These are phyloP conservation scores for Pythium guiyangense DNA, from an alignment of 352 stramenopile species.

Conservation along the genomic window DNA sequence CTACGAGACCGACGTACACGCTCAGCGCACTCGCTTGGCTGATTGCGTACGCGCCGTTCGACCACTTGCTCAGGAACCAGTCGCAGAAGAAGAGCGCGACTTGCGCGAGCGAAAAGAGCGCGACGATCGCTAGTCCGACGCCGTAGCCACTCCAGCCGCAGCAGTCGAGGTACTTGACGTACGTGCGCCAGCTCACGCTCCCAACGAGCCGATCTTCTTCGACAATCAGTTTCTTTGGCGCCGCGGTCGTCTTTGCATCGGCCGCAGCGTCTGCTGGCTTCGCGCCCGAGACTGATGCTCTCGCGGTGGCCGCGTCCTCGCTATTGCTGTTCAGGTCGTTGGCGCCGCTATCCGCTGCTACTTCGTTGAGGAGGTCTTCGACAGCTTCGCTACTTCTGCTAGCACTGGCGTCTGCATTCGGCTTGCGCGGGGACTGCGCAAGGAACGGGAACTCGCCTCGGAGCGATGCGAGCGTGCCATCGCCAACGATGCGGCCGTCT, in stretches of 20 bases:
- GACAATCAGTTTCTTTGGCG: slow-evolving; percentile 29
- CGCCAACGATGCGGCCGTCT: slow-evolving; percentile 26
- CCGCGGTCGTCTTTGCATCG: slow-evolving; percentile 2
- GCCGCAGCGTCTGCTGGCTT: neutral
- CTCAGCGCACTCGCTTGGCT: slow-evolving; percentile 29
- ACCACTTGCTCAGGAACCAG: slow-evolving; percentile 51
- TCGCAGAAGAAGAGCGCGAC: slow-evolving; percentile 41
- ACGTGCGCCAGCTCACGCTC: slow-evolving; percentile 31
- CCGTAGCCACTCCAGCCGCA: slow-evolving; percentile 41
- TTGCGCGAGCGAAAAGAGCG: slow-evolving; percentile 37
- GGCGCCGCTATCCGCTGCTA: too few species aligned
- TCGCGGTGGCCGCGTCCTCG: neutral
- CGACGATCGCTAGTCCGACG: slow-evolving; percentile 19
- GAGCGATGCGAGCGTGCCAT: slow-evolving; percentile 23
- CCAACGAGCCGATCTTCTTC: slow-evolving; percentile 38
- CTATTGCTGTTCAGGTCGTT: too few species aligned
- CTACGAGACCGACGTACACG: slow-evolving; percentile 38
- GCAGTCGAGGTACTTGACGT: slow-evolving; percentile 44
- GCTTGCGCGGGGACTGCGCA: slow-evolving; percentile 11
- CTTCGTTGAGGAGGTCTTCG: neutral
- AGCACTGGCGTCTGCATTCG: neutral
- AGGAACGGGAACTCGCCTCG: slow-evolving; percentile 23
- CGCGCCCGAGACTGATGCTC: neutral
- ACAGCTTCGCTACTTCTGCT: neutral
- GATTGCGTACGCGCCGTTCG: slow-evolving; percentile 23